A percentile compares a stretch with the other conserved stretches of the same genome.
Conservation (phyloP, 257 asterid species). For the Plantago ovata region DNA sequence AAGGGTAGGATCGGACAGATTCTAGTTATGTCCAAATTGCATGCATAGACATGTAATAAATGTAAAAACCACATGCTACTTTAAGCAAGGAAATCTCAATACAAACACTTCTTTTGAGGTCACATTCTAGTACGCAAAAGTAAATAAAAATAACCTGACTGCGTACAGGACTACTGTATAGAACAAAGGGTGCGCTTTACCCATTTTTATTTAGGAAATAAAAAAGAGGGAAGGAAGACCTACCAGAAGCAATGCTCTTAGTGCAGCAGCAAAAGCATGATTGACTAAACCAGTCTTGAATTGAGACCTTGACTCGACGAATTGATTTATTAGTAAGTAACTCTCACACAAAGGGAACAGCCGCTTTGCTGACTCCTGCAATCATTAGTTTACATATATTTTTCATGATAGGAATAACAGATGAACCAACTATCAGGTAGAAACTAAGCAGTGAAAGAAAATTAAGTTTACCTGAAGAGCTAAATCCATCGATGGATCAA, state of each 20-base stretch:
- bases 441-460: slow-evolving; percentile 9
- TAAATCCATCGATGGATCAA: slow-evolving; percentile 94
- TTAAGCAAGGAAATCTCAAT: neutral
- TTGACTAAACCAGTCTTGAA: slow-evolving; percentile 89
- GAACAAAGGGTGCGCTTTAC: neutral
- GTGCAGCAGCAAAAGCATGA: slow-evolving; percentile 97
- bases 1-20: slow-evolving; percentile 7
- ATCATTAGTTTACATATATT: slow-evolving; percentile 10
- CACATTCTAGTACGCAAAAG: too few species aligned
- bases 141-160: too few species aligned
- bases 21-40: slow-evolving; percentile 4
- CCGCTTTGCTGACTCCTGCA: slow-evolving; percentile 90
- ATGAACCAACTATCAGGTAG: slow-evolving; percentile 9
- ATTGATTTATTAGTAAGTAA: slow-evolving; percentile 65
- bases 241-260: slow-evolving; percentile 85
- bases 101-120: too few species aligned
- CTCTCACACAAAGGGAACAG: slow-evolving; percentile 85
- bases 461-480: slow-evolving; percentile 70
- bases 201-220: neutral
- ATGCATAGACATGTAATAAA: slow-evolving; percentile 4
- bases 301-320: slow-evolving; percentile 90
- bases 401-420: neutral
- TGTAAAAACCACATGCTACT: neutral
- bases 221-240: slow-evolving; percentile 28
- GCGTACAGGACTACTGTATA: too few species aligned